phyloP scores from a whole-genome alignment of 768 basidiomycete genomes.

The Calocera cornea region DNA sequence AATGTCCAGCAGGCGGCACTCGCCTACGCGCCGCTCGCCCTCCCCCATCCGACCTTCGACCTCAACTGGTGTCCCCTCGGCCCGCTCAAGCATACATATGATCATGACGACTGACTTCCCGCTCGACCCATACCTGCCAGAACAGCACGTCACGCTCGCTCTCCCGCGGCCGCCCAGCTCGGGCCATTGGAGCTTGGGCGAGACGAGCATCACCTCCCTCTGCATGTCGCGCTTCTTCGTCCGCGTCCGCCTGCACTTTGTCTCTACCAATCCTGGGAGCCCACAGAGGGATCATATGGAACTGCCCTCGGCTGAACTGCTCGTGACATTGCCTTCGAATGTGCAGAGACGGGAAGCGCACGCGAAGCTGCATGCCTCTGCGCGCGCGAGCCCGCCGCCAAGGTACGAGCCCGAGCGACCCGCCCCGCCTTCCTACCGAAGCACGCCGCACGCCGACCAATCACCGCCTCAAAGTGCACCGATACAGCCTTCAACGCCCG shows the following conservation, averaged over 20 bases:
- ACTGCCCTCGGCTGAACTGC: neutral
- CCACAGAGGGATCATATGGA: neutral
- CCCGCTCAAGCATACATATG: neutral
- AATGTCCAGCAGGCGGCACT: neutral
- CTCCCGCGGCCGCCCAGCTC: neutral
- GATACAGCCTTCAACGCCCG: neutral
- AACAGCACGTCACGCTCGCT: neutral
- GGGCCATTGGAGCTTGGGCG: neutral
- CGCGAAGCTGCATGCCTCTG: neutral
- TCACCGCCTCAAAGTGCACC: neutral
- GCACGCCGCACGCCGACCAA: neutral
- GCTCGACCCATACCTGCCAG: neutral
- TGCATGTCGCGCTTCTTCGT: neutral
- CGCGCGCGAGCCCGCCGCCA: neutral
- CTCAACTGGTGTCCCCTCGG: neutral
- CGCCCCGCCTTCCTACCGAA: neutral
- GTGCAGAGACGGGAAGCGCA: neutral
- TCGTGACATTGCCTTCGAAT: neutral
- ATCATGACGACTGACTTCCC: neutral
- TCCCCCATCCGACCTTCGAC: neutral
- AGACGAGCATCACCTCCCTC: conserved; percentile 1
- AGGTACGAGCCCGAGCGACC: neutral
- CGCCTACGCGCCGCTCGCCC: neutral
- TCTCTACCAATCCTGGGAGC: neutral
- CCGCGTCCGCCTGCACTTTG: neutral